Evolutionary conservation across 2,329 filamentous ascomycete genomes (phyloP), one percentile per base, ranked within the genome.

Genomic region (Colletotrichum sp.): DNA sequence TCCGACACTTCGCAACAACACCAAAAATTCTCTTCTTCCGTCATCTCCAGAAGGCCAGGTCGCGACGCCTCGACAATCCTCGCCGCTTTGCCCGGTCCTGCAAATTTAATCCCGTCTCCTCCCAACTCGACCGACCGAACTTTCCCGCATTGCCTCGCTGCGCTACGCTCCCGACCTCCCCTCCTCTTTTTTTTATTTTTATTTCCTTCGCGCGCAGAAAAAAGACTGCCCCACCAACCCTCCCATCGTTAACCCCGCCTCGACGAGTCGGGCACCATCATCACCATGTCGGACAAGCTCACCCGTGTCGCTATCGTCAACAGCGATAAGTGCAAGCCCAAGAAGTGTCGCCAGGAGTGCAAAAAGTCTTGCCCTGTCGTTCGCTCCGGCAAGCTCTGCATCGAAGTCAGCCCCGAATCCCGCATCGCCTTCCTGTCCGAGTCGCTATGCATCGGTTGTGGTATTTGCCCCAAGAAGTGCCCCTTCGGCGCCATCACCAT

Each of bases 381-480:
- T 80, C 95, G 96, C 82, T 98, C 96, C 77, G 97, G 97, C 87
- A 99, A 98, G 90, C 93, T 98, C 80, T 98, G 96, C 88, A 98
- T 99, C 85, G 96, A 99, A 90, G 98, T 99, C 82, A 90, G 91
- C 69, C 89, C 95, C 78, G 92, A 95, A 75, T 98, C 96, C 79
- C 96, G 96, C 83, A 96, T 99, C 81, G 97, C 97, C 85, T 99
- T 98, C 90, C 98, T 99, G 83, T 99, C 96, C 79, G 97, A 99
- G 87, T 93, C 92, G 79, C 92, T 98, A 78, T 98, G 96, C 85
- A 98, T 99, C 82, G 97, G 97, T 86, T 99, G 98, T 84, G 98
- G 97, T 93, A 99, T 99, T 89, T 99, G 98, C 87, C 96, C 96
- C 60, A 99, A 99, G 90, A 99, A 99, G 87, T 99, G 97, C 86